Conservation (phyloP, 208 protist genomes). For the Borovskyia barvae region DNA sequence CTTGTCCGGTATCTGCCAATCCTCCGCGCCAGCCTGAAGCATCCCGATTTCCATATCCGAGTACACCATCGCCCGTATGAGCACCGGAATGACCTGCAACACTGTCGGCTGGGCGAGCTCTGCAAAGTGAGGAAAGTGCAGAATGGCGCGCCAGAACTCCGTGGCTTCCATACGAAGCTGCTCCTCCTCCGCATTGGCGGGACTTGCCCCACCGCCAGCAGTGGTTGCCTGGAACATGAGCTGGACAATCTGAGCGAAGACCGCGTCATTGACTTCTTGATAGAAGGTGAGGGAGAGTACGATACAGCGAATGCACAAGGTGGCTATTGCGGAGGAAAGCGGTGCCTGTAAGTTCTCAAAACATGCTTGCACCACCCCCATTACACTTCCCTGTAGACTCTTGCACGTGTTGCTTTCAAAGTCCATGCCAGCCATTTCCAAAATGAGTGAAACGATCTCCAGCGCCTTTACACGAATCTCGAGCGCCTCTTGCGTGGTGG, state of each 20-base stretch:
- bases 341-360: constrained; percentile 61
- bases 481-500: constrained; percentile 14
- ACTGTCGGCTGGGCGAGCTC: constrained; percentile 50
- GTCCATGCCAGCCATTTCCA: constrained; percentile 70
- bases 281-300: constrained; percentile 69
- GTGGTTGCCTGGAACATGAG: constrained; percentile 59
- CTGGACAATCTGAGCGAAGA: constrained; percentile 52
- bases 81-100: constrained; percentile 55
- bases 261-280: constrained; percentile 42
- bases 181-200: constrained; percentile 37
- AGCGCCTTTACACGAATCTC: constrained; percentile 64
- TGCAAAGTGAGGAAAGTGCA: constrained; percentile 75
- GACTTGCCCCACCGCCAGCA: constrained; percentile 17
- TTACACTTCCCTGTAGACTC: constrained; percentile 42
- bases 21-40: constrained; percentile 71
- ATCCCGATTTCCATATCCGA: constrained; percentile 88
- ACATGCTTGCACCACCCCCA: constrained; percentile 54
- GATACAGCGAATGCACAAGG: constrained; percentile 62
- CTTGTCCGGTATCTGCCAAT: constrained; percentile 82
- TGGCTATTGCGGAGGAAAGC: constrained; percentile 41
- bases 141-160: constrained; percentile 76
- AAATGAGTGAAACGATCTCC: constrained; percentile 44
- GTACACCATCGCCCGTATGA: constrained; percentile 92
- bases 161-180: constrained; percentile 79
- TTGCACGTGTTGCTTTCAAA: constrained; percentile 53